phyloP scores from a whole-genome alignment of 306 rosid species.

The Dicorynia guianensis region DNA sequence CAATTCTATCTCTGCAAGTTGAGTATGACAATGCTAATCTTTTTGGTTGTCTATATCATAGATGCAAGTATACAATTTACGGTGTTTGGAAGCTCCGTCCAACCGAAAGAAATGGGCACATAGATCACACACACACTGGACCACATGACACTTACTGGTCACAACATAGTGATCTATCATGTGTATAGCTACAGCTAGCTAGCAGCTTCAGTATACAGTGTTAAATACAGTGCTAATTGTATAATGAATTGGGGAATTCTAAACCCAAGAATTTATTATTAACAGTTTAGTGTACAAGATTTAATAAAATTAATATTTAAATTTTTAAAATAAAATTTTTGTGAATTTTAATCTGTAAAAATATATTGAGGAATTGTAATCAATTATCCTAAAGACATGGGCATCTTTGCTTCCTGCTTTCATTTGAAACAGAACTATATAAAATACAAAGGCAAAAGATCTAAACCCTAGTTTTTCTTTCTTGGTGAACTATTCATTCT shows the following conservation, averaged over 20 bases:
- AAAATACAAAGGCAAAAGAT: slow-evolving; percentile 1
- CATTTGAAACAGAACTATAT: not conserved
- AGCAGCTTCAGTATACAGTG: slow-evolving; percentile 11
- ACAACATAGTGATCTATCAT: slow-evolving; percentile 48
- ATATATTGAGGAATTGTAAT: too few relatives aligned
- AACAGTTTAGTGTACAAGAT: too few relatives aligned
- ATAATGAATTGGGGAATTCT: too few relatives aligned
- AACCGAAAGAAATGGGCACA: slow-evolving; percentile 43
- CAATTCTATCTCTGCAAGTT: slow-evolving; percentile 27
- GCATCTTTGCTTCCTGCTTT: not conserved
- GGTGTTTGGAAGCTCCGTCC: slow-evolving; percentile 44
- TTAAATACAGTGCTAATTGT: not conserved
- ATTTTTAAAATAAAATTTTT: too few relatives aligned
- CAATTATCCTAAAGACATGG: not conserved
- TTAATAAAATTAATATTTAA: too few relatives aligned
- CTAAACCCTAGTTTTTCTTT: not conserved
- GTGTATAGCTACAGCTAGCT: slow-evolving; percentile 22
- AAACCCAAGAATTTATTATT: too few relatives aligned
- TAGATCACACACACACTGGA: slow-evolving; percentile 40
- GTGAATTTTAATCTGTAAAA: too few relatives aligned
- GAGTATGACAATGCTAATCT: slow-evolving; percentile 44
- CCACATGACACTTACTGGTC: slow-evolving; percentile 48
- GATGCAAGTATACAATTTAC: slow-evolving; percentile 35
- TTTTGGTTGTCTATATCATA: slow-evolving; percentile 40
- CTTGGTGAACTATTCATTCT: not conserved